Conservation (phyloP, 305 asterid species). For the Solanum hybrid region DNA sequence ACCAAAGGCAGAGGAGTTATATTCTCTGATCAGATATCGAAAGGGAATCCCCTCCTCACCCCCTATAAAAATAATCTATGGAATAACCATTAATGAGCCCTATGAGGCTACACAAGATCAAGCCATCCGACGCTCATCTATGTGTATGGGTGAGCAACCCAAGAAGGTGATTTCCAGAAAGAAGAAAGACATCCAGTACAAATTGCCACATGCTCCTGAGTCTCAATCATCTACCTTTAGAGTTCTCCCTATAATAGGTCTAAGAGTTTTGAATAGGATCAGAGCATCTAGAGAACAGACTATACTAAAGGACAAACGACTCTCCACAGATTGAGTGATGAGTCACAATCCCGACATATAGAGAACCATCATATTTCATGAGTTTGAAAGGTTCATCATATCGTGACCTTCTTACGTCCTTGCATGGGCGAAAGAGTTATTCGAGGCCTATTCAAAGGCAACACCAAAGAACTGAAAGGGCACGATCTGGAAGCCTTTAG, state of each 20-base stretch:
- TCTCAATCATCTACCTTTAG: too few relatives aligned
- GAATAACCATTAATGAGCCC: not conserved
- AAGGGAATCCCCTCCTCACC: not conserved
- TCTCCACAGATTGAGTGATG: not conserved
- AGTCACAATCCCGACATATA: not conserved
- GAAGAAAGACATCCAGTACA: too few relatives aligned
- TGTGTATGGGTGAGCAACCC: too few relatives aligned
- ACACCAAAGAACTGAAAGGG: not conserved
- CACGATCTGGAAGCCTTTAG: not conserved
- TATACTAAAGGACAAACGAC: not conserved
- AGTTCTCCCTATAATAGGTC: too few relatives aligned
- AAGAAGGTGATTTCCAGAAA: too few relatives aligned
- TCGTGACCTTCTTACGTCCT: not conserved
- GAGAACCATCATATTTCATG: not conserved
- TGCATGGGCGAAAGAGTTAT: not conserved
- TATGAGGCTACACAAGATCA: not conserved
- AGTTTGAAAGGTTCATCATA: not conserved
- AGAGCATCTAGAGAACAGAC: not conserved
- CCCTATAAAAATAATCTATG: not conserved
- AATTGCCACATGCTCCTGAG: too few relatives aligned
- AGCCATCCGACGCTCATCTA: not conserved
- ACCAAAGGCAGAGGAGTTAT: too few relatives aligned
- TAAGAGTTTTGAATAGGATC: too few relatives aligned
- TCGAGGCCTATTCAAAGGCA: not conserved
- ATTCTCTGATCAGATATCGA: too few relatives aligned